These are phyloP conservation scores for Epichloe sibirici DNA, from an alignment of 2,329 filamentous ascomycete genomes.

Conservation along the genomic window DNA sequence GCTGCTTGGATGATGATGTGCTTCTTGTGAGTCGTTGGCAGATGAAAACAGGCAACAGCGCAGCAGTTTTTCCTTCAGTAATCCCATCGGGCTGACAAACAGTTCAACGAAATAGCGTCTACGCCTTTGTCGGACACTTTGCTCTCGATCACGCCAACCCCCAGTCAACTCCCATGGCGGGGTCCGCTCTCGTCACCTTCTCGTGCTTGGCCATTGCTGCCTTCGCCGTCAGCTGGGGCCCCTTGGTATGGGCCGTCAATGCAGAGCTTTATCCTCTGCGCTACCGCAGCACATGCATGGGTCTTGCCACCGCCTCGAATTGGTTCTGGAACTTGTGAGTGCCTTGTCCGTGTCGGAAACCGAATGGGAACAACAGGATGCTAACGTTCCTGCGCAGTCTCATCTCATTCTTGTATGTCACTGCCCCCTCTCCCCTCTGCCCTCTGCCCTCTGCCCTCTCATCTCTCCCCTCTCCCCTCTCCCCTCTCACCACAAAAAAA, in stretches of 20 bases:
- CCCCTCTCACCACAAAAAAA: background rate
- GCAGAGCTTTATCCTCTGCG: slow-evolving; percentile 52
- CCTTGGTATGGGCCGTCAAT: slow-evolving; percentile 53
- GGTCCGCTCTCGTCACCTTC: slow-evolving; percentile 52
- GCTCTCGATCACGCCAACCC: slow-evolving; percentile 29
- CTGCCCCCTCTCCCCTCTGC: background rate
- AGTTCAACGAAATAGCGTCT: slow-evolving; percentile 20
- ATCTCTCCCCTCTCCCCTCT: background rate
- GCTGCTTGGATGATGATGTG: slow-evolving; percentile 48
- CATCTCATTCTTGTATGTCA: slow-evolving; percentile 33
- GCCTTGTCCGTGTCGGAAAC: slow-evolving; percentile 2
- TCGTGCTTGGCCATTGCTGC: slow-evolving; percentile 56
- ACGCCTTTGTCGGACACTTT: slow-evolving; percentile 36
- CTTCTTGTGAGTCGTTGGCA: slow-evolving; percentile 26
- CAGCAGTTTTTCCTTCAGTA: too few relatives aligned
- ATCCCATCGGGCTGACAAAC: background rate
- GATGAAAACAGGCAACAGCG: too few relatives aligned
- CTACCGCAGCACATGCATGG: slow-evolving; percentile 42
- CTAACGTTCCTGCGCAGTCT: slow-evolving; percentile 14
- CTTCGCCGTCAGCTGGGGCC: slow-evolving; percentile 59
- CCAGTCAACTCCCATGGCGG: slow-evolving; percentile 33
- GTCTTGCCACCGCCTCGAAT: slow-evolving; percentile 44
- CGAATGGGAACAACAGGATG: background rate
- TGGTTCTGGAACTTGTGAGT: slow-evolving; percentile 52
- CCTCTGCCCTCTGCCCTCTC: too few relatives aligned